Evolutionary conservation across 2,329 filamentous ascomycete genomes (phyloP).

Genomic region (Penicillium hesseltinei): DNA sequence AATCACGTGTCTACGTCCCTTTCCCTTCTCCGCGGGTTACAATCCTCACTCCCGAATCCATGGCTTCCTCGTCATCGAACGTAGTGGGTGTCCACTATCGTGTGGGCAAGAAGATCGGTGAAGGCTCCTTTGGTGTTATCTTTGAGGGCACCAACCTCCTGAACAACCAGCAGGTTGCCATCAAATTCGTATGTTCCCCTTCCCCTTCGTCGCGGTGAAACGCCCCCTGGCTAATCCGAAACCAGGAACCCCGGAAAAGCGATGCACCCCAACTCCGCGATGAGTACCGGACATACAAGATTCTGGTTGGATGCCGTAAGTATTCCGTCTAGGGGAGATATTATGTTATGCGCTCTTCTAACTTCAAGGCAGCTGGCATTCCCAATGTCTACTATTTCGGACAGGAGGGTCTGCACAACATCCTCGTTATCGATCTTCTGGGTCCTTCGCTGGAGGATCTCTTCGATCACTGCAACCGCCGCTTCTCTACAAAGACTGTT

Average conservation of each 20-base stretch:
- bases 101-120: constrained; percentile 98
- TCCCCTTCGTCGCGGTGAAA: constrained; percentile 1
- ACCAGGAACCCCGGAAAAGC: constrained; percentile 95
- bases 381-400: constrained; percentile 99
- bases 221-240: constrained; percentile 21
- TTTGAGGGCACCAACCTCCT: constrained; percentile 98
- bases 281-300: constrained; percentile 99
- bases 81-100: constrained; percentile 98
- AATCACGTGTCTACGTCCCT: constrained; percentile 22
- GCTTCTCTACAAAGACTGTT: constrained; percentile 95
- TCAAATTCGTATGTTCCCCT: constrained; percentile 81
- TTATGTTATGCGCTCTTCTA: constrained; percentile 27
- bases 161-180: constrained; percentile 98
- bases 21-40: constrained; percentile 14
- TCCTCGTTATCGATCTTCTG: constrained; percentile 94
- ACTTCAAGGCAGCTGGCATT: constrained; percentile 71
- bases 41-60: constrained; percentile 36
- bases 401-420: constrained; percentile 97
- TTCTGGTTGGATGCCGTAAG: constrained; percentile 97
- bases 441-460: constrained; percentile 94
- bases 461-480: constrained; percentile 93
- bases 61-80: constrained; percentile 90
- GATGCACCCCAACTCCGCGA: constrained; percentile 96
- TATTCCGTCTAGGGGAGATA: constrained; percentile 29
- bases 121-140: constrained; percentile 97